Evolutionary conservation across 768 basidiomycete species (phyloP).

Genomic region (Leccinum imitatum): DNA sequence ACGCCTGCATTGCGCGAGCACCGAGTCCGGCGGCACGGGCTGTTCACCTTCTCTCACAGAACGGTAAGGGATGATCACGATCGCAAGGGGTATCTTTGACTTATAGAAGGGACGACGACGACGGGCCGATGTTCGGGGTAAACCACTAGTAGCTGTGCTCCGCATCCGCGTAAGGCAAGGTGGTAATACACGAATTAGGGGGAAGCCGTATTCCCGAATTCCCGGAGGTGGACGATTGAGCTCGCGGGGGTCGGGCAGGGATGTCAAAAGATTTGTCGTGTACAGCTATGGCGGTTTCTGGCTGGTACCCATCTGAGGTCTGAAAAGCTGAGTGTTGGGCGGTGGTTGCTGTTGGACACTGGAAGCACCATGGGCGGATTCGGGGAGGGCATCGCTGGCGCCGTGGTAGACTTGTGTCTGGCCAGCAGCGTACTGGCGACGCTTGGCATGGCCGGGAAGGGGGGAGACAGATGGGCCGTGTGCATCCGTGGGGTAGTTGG

Average conservation of each 20-base stretch:
- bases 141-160: too few species aligned
- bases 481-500: constrained; percentile 36
- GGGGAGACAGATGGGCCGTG: constrained; percentile 46
- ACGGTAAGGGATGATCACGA: too few species aligned
- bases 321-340: constrained; percentile 63
- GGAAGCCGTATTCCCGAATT: constrained; percentile 65
- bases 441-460: constrained; percentile 51
- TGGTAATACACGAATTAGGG: too few species aligned
- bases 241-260: constrained; percentile 79
- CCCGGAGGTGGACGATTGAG: constrained; percentile 82
- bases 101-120: too few species aligned
- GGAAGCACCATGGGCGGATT: constrained; percentile 42
- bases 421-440: constrained; percentile 25
- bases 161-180: too few species aligned
- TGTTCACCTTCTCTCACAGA: too few species aligned
- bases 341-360: constrained; percentile 41
- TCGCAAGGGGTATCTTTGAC: too few species aligned
- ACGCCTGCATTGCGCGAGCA: too few species aligned
- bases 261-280: constrained; percentile 90
- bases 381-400: constrained; percentile 49
- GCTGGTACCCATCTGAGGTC: constrained; percentile 85
- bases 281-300: constrained; percentile 75
- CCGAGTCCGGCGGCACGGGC: too few species aligned
- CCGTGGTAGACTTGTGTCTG: too few species aligned
- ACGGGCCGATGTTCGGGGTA: too few species aligned